phyloP scores from a whole-genome alignment of 495 filamentous ascomycete genomes.

The Hypoxylon fuscum region DNA sequence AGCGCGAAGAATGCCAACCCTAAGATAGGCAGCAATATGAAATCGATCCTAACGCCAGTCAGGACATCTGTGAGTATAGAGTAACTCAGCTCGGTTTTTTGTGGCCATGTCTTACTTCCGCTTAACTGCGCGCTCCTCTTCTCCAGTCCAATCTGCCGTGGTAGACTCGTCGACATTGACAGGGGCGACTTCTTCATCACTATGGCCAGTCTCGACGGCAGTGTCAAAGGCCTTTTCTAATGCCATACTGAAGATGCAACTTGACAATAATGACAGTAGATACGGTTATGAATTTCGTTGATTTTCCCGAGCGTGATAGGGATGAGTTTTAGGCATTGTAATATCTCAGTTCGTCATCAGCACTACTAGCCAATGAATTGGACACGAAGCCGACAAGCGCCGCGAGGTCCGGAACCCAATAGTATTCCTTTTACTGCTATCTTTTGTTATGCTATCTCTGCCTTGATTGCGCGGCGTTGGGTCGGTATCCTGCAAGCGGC shows the following conservation, averaged over 20 bases:
- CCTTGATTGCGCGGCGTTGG: slow-evolving; percentile 14
- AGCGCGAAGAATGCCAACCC: slow-evolving; percentile 67
- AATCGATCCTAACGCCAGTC: slow-evolving; percentile 53
- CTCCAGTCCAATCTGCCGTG: slow-evolving; percentile 44
- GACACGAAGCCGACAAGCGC: slow-evolving; percentile 8
- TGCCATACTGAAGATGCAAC: background rate
- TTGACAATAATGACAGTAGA: background rate
- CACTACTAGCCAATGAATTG: slow-evolving; percentile 8
- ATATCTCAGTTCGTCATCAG: slow-evolving; percentile 5
- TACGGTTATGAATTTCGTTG: background rate
- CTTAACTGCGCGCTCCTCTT: slow-evolving; percentile 49
- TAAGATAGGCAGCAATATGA: slow-evolving; percentile 61
- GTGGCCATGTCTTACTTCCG: slow-evolving; percentile 49
- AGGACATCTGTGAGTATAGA: background rate
- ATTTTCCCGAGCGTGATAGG: background rate
- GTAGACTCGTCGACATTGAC: slow-evolving; percentile 32
- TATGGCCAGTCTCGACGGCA: background rate
- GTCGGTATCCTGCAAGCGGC: slow-evolving; percentile 19
- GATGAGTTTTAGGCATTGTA: slow-evolving; percentile 17
- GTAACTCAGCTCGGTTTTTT: background rate
- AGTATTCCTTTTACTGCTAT: slow-evolving; percentile 2
- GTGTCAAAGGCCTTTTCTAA: slow-evolving; percentile 8
- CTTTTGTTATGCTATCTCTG: slow-evolving; percentile 1
- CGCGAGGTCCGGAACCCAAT: slow-evolving; percentile 7
- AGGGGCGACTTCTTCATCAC: slow-evolving; percentile 42